Evolutionary conservation across 805 yeast species (phyloP), one percentile per base, ranked within the genome.

Genomic region (Ogataea methanolica): DNA sequence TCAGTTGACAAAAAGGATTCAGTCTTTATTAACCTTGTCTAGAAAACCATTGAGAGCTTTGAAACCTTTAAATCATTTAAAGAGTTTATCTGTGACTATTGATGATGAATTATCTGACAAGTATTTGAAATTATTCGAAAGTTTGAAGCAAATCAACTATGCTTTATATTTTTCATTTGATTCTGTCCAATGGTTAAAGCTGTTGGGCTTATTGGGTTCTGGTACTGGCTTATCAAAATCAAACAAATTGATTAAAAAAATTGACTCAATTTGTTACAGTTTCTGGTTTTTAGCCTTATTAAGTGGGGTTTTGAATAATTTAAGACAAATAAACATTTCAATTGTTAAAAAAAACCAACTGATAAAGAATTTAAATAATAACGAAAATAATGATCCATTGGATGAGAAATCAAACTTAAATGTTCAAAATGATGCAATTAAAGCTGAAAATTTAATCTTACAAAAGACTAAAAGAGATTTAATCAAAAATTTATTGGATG

Each of bases 21-120:
- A 83, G 68, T 63, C 62, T 40, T 81, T 85, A 53, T 76, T 88
- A 31, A 76, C 88, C 2, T 65, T 83, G 49, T 75, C 88, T 52
- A 82, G 98, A 65, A 92, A 92, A 71, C 83, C 90, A 21, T 69
- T 91, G 72, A 79, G 97, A 60, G 81, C 85, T 60, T 78, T 89
- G 53, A 91, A 90, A 68, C 96, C 96, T 1, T 69, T 91, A 59
- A 75, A 74, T 58, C 89, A 85, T 62, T 61, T 87, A 46, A 81
- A 82, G 57, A 76, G 79, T n/a, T 87, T 91, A 5, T 73, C 85
- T 2, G 74, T 76, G 52, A 77, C 87, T 14, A 77, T 72, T 57
- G 87, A 82, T 61, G 82, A 88, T 67, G 84, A 86, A 71, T 75
- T 89, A 40, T 63, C 76, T 44, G 92, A 85, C 63, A 76, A 78